phyloP scores from a whole-genome alignment of 768 basidiomycete species.

The Rhodotorula paludigena region DNA sequence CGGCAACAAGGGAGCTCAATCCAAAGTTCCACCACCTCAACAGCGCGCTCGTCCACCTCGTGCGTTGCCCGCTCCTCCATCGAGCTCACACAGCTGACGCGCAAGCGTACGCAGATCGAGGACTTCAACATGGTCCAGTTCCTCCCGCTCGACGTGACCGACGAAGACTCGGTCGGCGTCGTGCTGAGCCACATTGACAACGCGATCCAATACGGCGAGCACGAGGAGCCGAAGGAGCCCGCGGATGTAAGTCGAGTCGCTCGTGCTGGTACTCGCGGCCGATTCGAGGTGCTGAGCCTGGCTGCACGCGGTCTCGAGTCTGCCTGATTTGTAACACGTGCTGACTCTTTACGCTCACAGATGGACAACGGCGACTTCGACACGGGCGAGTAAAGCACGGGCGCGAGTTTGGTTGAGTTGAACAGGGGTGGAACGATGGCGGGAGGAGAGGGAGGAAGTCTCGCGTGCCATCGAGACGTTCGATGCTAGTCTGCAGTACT shows the following conservation, averaged over 20 bases:
- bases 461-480: too few species aligned
- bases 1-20: slow-evolving; percentile 54
- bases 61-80: too few species aligned
- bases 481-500: too few species aligned
- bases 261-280: too few species aligned
- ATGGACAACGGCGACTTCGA: slow-evolving; percentile 23
- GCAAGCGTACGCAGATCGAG: slow-evolving; percentile 90
- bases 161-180: slow-evolving; percentile 79
- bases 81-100: too few species aligned
- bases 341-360: too few species aligned
- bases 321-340: too few species aligned
- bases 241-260: slow-evolving; percentile 14
- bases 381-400: not conserved
- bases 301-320: too few species aligned
- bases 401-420: too few species aligned
- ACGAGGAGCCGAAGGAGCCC: slow-evolving; percentile 81
- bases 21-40: slow-evolving; percentile 89
- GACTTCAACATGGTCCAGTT: slow-evolving; percentile 98
- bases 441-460: too few species aligned
- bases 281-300: too few species aligned
- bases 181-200: slow-evolving; percentile 95
- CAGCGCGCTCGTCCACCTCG: slow-evolving; percentile 88
- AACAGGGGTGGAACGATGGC: too few species aligned
- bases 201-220: slow-evolving; percentile 65
- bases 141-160: slow-evolving; percentile 84